Base-by-base conservation (phyloP, 2,329 filamentous ascomycete species). In the Davidsoniella australis region DNA sequence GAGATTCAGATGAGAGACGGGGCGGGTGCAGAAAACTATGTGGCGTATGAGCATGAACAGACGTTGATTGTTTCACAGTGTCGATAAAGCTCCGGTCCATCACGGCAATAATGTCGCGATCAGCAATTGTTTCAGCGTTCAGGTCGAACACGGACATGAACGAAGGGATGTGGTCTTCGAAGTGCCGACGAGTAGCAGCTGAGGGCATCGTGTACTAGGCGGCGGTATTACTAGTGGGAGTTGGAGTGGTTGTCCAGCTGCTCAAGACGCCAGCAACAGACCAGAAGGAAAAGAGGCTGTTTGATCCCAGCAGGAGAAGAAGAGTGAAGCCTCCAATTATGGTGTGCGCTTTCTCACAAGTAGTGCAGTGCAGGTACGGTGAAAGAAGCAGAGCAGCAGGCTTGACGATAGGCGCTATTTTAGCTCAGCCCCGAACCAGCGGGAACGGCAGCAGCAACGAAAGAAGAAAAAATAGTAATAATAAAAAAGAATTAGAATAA, bases 111-210 rank as follows among this genome's bases (percentile, higher is more conserved):
- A 71, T 65, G 51, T 69, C 70, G 47, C 67, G 67, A 44, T 73
- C 72, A 51, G 69, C 69, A 60, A 73, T 72, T 51, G 64, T 68
- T 56, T 71, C 72, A 56, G 65, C 65, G 59, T 81, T 76, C 56
- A 80, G 70, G 61, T 79, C 78, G 66, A 81, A 83, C 50, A 85
- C 80, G 51, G 80, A 80, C 79, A 82, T 83, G 58, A 85, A 82
- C 18, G 80, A 78, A 60, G 80, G 80, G 70, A 85, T 80, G 63
- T 80, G 76, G 60, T 80, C 76, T 68, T 80, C 75, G 62, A 76
- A 79, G 58, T 78, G 62, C 62, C 74, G 72, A 57, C 75, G 68
- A 48, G 74, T 69, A 52, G 76, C 69, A 56, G 76, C 72, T 57
- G 75, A 78, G 63, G 75, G 74, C 76, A 80, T 80, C 54, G 64